Percentiles rank a stretch among this genome's conserved stretches.
Conservation (phyloP, 805 yeast genomes). For the Sporopachydermia quercuum region DNA sequence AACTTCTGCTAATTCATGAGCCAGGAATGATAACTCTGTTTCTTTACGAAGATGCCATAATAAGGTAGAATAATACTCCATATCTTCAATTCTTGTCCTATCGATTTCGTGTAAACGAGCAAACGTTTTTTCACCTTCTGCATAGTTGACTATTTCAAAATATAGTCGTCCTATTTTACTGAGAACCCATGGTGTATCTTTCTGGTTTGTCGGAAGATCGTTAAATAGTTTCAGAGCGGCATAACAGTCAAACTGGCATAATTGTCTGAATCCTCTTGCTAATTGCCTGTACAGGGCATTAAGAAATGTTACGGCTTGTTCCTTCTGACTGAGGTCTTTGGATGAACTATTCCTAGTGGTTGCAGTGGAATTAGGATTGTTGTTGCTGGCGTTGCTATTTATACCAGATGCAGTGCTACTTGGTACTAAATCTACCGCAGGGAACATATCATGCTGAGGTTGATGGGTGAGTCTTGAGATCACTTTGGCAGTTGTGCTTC, state of each 20-base stretch:
- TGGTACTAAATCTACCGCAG: no score
- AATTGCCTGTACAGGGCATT: conserved; percentile 33
- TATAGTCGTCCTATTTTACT: conserved; percentile 67
- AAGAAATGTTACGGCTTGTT: conserved; percentile 24
- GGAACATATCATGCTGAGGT: no score
- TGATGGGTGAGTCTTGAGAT: background rate
- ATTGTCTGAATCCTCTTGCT: conserved; percentile 47
- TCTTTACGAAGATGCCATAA: conserved; percentile 87
- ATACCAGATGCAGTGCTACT: no score
- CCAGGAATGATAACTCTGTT: conserved; percentile 61
- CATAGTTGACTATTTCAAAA: conserved; percentile 79
- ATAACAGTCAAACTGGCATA: conserved; percentile 57
- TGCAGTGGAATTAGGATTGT: conserved; percentile 2
- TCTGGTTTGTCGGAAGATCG: conserved; percentile 45
- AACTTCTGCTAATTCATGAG: conserved; percentile 62
- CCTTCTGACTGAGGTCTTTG: conserved; percentile 6
- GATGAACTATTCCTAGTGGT: conserved; percentile 3
- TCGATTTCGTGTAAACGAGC: conserved; percentile 48
- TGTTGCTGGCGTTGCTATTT: no score
- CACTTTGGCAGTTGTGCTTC: background rate
- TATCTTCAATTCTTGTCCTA: conserved; percentile 67
- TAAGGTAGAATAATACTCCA: conserved; percentile 83
- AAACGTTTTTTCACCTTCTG: conserved; percentile 54
- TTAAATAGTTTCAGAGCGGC: conserved; percentile 61
- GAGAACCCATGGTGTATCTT: conserved; percentile 73